Evolutionary conservation across 495 filamentous ascomycete species (phyloP).

Genomic region (Penicillium ucsense): DNA sequence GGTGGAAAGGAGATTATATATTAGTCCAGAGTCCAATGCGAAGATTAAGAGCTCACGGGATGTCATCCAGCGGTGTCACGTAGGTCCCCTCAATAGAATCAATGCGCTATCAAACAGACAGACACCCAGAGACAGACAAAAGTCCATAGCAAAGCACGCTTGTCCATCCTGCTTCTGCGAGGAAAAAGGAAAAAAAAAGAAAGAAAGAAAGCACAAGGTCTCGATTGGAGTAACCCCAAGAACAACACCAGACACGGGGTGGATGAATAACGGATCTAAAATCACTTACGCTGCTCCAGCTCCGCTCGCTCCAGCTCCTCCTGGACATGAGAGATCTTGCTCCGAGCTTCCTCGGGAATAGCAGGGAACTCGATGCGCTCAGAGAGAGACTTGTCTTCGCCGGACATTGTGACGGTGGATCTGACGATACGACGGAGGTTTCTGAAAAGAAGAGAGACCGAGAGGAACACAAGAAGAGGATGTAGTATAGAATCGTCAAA

Average conservation of each 20-base stretch:
- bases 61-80: too few relatives aligned
- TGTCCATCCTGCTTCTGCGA: too few relatives aligned
- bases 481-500: not conserved
- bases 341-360: constrained; percentile 21
- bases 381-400: constrained; percentile 17
- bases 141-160: not conserved
- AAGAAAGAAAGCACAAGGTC: too few relatives aligned
- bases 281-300: constrained; percentile 32
- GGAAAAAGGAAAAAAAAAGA: too few relatives aligned
- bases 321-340: constrained; percentile 27
- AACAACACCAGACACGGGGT: too few relatives aligned
- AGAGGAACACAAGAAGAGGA: constrained; percentile 4
- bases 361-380: constrained; percentile 26
- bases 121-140: too few relatives aligned
- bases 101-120: too few relatives aligned
- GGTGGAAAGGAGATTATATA: not conserved
- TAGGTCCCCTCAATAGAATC: not conserved
- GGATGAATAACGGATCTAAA: not conserved
- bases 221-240: too few relatives aligned
- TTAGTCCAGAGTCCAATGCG: too few relatives aligned
- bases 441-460: not conserved
- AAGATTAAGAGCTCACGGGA: too few relatives aligned
- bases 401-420: constrained; percentile 17
- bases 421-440: not conserved
- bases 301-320: constrained; percentile 30